Evolutionary conservation across 2,329 filamentous ascomycete genomes (phyloP).

Genomic region (Pseudogymnoascus verrucosus): DNA sequence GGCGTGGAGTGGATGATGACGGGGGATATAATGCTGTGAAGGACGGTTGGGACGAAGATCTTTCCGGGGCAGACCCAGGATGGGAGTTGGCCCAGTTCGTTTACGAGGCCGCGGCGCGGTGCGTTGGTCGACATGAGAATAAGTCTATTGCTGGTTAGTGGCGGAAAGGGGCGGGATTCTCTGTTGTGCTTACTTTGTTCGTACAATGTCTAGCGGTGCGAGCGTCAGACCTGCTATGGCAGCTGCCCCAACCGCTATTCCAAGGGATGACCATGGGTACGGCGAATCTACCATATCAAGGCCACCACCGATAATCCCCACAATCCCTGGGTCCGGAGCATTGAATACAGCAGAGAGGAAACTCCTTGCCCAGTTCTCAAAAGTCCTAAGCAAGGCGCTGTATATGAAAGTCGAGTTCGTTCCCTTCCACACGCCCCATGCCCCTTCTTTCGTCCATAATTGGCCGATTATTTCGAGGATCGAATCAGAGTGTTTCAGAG

Average conservation of each 20-base stretch:
- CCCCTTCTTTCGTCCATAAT: conserved; percentile 81
- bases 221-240: conserved; percentile 72
- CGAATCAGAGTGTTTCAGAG: conserved; percentile 67
- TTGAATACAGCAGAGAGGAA: conserved; percentile 86
- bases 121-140: conserved; percentile 75
- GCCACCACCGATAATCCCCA: conserved; percentile 28
- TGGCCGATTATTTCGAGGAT: conserved; percentile 80
- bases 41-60: conserved; percentile 73
- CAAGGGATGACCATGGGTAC: conserved; percentile 72
- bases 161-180: not conserved
- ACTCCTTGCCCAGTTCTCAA: conserved; percentile 88
- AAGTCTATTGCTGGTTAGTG: conserved; percentile 45
- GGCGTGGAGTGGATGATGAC: conserved; percentile 76
- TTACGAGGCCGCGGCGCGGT: conserved; percentile 67
- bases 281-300: conserved; percentile 70
- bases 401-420: conserved; percentile 92
- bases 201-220: conserved; percentile 80
- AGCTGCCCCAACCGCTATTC: conserved; percentile 57
- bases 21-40: conserved; percentile 78
- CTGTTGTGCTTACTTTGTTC: conserved; percentile 50
- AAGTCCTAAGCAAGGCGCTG: conserved; percentile 71
- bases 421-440: conserved; percentile 89
- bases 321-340: conserved; percentile 72
- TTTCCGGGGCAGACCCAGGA: conserved; percentile 64
- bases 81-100: conserved; percentile 66